phyloP scores from a whole-genome alignment of 2,329 filamentous ascomycete genomes.

The Neonectria neomacrospora region DNA sequence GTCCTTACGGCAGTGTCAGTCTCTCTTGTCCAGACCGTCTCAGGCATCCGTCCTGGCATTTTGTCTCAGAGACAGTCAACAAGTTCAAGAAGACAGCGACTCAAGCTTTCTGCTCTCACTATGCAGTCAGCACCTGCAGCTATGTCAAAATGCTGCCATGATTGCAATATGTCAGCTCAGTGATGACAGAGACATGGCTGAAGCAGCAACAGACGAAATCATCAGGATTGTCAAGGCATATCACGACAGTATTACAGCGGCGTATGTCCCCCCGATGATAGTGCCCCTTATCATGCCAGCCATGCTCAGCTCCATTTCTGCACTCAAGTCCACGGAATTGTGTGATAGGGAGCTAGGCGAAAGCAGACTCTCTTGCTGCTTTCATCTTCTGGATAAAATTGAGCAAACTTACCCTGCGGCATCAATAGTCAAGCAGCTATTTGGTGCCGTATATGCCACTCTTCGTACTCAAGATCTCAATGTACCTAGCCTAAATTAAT shows the following conservation, averaged over 20 bases:
- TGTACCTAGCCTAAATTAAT: not conserved
- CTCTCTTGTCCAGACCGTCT: not conserved
- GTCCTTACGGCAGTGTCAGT: not conserved
- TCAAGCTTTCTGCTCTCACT: not conserved
- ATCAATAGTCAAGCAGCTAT: not conserved
- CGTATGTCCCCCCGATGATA: not conserved
- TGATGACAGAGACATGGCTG: not conserved
- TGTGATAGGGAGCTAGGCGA: not conserved
- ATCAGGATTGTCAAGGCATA: not conserved
- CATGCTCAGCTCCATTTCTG: not conserved
- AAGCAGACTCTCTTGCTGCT: not conserved
- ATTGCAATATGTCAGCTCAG: not conserved
- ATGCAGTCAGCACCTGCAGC: not conserved
- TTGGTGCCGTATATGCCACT: not conserved
- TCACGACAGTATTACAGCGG: not conserved
- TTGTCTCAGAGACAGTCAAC: not conserved
- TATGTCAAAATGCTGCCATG: not conserved
- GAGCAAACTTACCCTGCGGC: not conserved
- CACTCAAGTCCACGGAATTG: not conserved
- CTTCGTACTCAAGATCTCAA: not conserved
- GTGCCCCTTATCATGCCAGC: not conserved
- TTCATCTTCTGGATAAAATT: not conserved
- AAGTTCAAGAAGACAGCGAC: not conserved
- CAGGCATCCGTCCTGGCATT: not conserved
- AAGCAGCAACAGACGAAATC: not conserved